phyloP scores from a whole-genome alignment of 2,329 filamentous ascomycete genomes.

The Thielaviopsis musarum region DNA sequence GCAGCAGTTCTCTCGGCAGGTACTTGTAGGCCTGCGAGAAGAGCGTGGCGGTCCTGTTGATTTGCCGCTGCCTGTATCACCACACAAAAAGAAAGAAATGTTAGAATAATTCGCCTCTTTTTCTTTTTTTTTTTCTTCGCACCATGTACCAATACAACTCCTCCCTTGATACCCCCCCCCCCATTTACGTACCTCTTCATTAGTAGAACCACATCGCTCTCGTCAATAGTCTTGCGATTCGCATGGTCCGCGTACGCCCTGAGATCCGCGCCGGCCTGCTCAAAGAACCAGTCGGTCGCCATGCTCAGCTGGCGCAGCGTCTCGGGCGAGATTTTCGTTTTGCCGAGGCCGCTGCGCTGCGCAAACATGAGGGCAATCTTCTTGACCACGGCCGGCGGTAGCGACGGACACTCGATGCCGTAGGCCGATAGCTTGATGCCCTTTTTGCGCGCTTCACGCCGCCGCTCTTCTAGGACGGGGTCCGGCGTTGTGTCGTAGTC shows the following conservation, averaged over 20 bases:
- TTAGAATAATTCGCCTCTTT: constrained; percentile 14
- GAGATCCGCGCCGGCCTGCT: constrained; percentile 68
- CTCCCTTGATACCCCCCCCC: neutral
- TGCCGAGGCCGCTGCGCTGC: constrained; percentile 46
- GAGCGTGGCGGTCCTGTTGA: constrained; percentile 51
- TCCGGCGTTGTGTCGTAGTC: constrained; percentile 4
- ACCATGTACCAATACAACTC: neutral
- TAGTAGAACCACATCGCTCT: constrained; percentile 64
- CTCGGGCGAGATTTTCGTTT: constrained; percentile 55
- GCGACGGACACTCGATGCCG: constrained; percentile 57
- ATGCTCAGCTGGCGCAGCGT: constrained; percentile 59
- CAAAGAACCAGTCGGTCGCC: constrained; percentile 83
- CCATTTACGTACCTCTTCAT: constrained; percentile 55
- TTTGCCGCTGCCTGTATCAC: constrained; percentile 54
- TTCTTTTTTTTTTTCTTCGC: neutral
- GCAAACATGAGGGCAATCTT: constrained; percentile 54
- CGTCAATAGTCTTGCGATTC: constrained; percentile 69
- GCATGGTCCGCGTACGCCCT: constrained; percentile 67
- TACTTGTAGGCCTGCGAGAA: constrained; percentile 76
- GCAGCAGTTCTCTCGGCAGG: constrained; percentile 65
- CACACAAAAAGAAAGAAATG: constrained; percentile 14
- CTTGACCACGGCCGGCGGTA: constrained; percentile 61
- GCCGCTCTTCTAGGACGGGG: constrained; percentile 1
- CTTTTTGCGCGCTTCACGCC: constrained; percentile 20
- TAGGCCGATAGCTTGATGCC: constrained; percentile 47